Evolutionary conservation across 805 yeast genomes (phyloP).

Genomic region (Metschnikowia dekortorum): DNA sequence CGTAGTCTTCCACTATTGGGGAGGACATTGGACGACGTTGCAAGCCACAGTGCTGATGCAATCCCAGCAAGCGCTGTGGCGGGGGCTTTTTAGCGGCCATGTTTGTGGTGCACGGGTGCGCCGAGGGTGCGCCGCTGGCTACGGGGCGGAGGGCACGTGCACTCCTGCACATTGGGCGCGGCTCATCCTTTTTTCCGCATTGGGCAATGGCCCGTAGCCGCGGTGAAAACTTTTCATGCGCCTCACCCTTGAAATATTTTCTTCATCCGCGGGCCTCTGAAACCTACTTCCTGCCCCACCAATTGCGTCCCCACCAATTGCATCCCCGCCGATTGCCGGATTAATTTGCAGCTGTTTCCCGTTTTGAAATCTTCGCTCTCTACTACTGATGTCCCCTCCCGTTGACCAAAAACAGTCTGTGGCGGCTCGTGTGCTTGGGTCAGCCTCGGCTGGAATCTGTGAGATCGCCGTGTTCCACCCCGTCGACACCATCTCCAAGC

Average conservation of each 20-base stretch:
- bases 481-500: slow-evolving; percentile 94
- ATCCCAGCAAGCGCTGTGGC: not conserved
- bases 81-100: too few relatives aligned
- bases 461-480: slow-evolving; percentile 98
- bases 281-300: not conserved
- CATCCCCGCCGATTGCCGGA: too few relatives aligned
- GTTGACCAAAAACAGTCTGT: slow-evolving; percentile 84
- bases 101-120: not conserved
- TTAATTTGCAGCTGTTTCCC: too few relatives aligned
- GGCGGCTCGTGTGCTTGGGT: slow-evolving; percentile 85
- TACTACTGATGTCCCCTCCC: slow-evolving; percentile 16
- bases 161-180: not conserved
- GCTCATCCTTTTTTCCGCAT: not conserved
- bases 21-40: slow-evolving; percentile 8
- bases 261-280: not conserved
- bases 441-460: slow-evolving; percentile 97
- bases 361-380: not conserved
- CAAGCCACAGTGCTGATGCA: not conserved
- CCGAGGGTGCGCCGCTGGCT: not conserved
- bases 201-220: slow-evolving; percentile 11
- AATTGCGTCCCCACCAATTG: too few relatives aligned
- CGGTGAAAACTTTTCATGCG: slow-evolving; percentile 12
- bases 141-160: too few relatives aligned
- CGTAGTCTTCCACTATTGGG: slow-evolving; percentile 50
- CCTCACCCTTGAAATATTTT: not conserved